Conservation (phyloP, 495 filamentous ascomycete genomes). For the Penicillium pulvis region DNA sequence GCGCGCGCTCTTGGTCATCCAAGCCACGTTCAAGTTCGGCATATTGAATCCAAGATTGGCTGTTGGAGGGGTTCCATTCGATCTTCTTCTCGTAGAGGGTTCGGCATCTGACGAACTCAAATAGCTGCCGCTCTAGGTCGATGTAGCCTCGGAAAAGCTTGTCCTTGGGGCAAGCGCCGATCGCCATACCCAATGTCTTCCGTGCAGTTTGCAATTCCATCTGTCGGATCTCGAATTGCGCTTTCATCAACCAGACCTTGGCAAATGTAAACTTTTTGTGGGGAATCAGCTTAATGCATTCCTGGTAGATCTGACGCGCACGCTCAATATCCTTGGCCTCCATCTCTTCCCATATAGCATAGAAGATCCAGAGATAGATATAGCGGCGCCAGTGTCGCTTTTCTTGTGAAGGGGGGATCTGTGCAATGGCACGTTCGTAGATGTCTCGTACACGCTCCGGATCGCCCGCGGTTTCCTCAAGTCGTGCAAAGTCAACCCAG, state of each 20-base stretch:
- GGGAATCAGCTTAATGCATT: slow-evolving; percentile 83
- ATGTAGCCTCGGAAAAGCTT: slow-evolving; percentile 94
- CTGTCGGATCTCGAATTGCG: slow-evolving; percentile 91
- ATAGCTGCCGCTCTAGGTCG: slow-evolving; percentile 84
- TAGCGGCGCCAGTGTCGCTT: slow-evolving; percentile 97
- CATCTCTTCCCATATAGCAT: slow-evolving; percentile 92
- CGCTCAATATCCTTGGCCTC: slow-evolving; percentile 76
- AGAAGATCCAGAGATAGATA: slow-evolving; percentile 98
- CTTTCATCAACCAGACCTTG: slow-evolving; percentile 92
- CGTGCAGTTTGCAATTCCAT: slow-evolving; percentile 75
- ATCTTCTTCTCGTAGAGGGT: slow-evolving; percentile 93
- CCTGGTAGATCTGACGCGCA: slow-evolving; percentile 86
- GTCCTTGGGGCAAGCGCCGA: slow-evolving; percentile 95
- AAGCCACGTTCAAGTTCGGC: slow-evolving; percentile 88
- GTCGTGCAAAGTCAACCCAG: slow-evolving; percentile 92
- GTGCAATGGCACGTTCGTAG: slow-evolving; percentile 95
- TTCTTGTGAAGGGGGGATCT: slow-evolving; percentile 92
- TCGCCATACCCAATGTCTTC: slow-evolving; percentile 84
- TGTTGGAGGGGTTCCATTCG: slow-evolving; percentile 85
- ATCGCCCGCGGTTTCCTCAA: slow-evolving; percentile 84
- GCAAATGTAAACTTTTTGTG: slow-evolving; percentile 98
- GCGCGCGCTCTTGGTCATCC: slow-evolving; percentile 81
- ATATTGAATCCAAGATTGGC: slow-evolving; percentile 92
- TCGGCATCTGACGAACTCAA: slow-evolving; percentile 88
- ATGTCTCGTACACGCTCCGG: slow-evolving; percentile 82